These are phyloP conservation scores for Emmonsia crescens DNA, from an alignment of 2,329 filamentous ascomycete genomes.

Conservation along the genomic window DNA sequence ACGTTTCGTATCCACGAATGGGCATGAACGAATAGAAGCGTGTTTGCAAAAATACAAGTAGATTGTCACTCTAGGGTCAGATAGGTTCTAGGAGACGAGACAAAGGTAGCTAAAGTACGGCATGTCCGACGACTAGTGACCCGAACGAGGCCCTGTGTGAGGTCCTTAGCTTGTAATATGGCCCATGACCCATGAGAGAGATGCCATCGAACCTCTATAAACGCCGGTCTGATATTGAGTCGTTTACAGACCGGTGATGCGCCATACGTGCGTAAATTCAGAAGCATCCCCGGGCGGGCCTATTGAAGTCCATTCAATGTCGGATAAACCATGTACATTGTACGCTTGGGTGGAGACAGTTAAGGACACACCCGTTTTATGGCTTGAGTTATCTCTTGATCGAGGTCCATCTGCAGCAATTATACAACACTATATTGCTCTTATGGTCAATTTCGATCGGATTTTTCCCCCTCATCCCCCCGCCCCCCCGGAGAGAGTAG, in stretches of 20 bases:
- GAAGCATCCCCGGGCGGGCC: no score
- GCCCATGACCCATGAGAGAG: no score
- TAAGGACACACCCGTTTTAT: no score
- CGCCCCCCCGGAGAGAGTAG: not conserved
- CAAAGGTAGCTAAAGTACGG: no score
- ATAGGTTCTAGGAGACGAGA: no score
- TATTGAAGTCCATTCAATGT: not conserved
- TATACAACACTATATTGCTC: not conserved
- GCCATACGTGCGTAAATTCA: not conserved
- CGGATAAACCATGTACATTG: not conserved
- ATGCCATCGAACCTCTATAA: no score
- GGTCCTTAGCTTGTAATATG: no score
- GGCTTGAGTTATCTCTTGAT: no score
- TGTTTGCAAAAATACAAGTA: not conserved
- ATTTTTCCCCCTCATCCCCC: not conserved
- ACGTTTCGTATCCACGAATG: not conserved
- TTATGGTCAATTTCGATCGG: not conserved
- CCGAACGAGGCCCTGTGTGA: no score
- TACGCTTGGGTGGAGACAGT: not conserved
- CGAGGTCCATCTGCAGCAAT: not conserved
- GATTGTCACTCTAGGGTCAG: no score
- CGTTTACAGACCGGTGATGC: not conserved
- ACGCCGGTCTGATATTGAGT: not conserved
- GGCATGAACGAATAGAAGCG: not conserved
- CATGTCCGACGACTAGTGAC: no score